A percentile compares a stretch with the other conserved stretches of the same genome.
Evolutionary conservation across 345 rosid species (phyloP).

Genomic region (Citrus cavaleriei): DNA sequence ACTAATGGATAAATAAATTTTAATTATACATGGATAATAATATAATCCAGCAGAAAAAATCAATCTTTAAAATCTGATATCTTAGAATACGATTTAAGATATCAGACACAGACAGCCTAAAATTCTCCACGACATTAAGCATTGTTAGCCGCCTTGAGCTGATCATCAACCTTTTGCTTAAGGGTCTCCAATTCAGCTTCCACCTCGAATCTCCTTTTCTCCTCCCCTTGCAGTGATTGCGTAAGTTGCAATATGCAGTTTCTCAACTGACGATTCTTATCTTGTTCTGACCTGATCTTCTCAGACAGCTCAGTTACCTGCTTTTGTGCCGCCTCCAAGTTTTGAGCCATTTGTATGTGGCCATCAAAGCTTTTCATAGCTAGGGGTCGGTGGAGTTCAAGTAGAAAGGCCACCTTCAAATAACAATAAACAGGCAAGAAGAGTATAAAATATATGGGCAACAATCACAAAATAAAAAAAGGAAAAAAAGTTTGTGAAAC

Average conservation of each 20-base stretch:
- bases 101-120: background rate
- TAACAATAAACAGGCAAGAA: background rate
- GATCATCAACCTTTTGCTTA: background rate
- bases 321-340: background rate
- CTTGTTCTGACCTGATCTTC: background rate
- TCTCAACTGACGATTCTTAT: background rate
- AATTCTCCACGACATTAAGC: background rate
- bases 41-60: no score
- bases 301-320: background rate
- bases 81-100: no score
- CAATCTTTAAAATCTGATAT: no score
- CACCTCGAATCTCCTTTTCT: background rate
- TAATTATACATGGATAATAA: no score
- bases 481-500: no score
- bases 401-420: background rate
- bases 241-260: background rate
- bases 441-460: background rate
- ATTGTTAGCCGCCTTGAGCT: background rate
- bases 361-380: slow-evolving; percentile 1
- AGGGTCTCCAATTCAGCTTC: background rate
- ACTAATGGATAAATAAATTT: no score
- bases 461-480: background rate
- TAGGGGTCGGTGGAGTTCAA: background rate
- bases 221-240: background rate
- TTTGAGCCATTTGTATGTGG: background rate